Percentiles rank a stretch among this genome's conserved stretches.
phyloP scores from a whole-genome alignment of 495 filamentous ascomycete genomes.

The Xylaria grammica region DNA sequence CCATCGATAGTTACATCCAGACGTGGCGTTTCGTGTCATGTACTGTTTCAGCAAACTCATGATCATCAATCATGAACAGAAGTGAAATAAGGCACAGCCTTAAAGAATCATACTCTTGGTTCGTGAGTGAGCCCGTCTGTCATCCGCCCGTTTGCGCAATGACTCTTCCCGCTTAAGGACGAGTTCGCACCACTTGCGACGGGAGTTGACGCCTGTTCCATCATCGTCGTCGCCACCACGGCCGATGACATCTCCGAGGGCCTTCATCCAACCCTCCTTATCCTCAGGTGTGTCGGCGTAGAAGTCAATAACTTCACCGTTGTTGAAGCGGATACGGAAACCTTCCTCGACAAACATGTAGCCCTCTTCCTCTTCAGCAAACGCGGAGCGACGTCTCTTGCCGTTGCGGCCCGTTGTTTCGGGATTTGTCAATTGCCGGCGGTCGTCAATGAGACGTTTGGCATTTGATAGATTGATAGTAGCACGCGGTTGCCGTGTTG shows the following conservation, averaged over 20 bases:
- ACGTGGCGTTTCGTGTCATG: slow-evolving; percentile 21
- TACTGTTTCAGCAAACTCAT: slow-evolving; percentile 8
- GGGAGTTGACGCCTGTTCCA: slow-evolving; percentile 42
- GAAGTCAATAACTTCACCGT: slow-evolving; percentile 97
- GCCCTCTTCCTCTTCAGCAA: slow-evolving; percentile 97
- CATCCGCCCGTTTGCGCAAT: slow-evolving; percentile 45
- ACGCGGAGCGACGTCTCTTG: slow-evolving; percentile 86
- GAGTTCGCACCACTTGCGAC: slow-evolving; percentile 81
- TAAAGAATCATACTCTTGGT: slow-evolving; percentile 61
- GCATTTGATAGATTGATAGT: slow-evolving; percentile 97
- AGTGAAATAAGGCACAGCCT: slow-evolving; percentile 20
- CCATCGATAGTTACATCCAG: not conserved
- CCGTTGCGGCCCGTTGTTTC: slow-evolving; percentile 75
- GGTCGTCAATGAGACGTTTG: slow-evolving; percentile 90
- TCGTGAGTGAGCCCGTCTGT: slow-evolving; percentile 52
- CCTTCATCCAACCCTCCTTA: slow-evolving; percentile 94
- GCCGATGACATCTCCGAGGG: slow-evolving; percentile 83
- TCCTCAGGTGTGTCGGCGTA: slow-evolving; percentile 86
- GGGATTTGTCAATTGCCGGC: slow-evolving; percentile 77
- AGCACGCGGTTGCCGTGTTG: slow-evolving; percentile 90
- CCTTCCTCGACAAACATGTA: slow-evolving; percentile 99
- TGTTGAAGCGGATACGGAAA: slow-evolving; percentile 96
- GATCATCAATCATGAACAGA: slow-evolving; percentile 25
- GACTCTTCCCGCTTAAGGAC: slow-evolving; percentile 69
- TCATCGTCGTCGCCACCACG: slow-evolving; percentile 50